Evolutionary conservation across 352 stramenopile genomes (phyloP), one percentile per base, ranked within the genome.

Genomic region (Globisporangium alternatum): DNA sequence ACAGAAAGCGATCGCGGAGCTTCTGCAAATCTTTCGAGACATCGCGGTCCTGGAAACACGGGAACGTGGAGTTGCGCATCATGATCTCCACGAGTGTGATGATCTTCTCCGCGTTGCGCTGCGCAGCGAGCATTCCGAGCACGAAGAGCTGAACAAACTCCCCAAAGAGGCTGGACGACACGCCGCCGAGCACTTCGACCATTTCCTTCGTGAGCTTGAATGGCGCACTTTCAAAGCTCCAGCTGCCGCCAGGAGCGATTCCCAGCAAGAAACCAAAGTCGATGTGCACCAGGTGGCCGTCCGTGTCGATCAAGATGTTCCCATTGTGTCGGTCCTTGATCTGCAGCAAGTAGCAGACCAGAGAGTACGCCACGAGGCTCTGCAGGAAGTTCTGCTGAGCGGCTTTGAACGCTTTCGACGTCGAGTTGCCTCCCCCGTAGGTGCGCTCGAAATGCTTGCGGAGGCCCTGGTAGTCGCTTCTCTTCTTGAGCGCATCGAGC

Each of bases 201-300:
- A 98, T 98, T 65, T 99, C 95, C 25, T 87, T 84, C 15, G 90
- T 98, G 13, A 98, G 78, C 71, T 99, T 99, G 76, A 99, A 99
- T 0, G 96, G 92, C 25, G 96, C 95, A 49, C 78, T 82, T 80
- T 99, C 96, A 37, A 97, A 84, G 65, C 83, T 97, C 70, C 97
- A 97, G 41, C 94, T 89, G 37, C 93, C 93, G 35, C 97, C 94
- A 33, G 97, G 96, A 22, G 89, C 92, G 60, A 98, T 97, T 25
- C 94, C 96, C 5, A 99, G 81, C 45, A 98, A 87, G 67, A 98
- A 99, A 5, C 97, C 97, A 74, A 98, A 99, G 76, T 99, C 97
- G 60, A 99, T 99, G 81, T 99, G 97, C 43, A 98, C 86, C 31
- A 98, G 64, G 60, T 97, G 85, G 0, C 93, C 94, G 49, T 91